Percentiles rank a stretch among this genome's conserved stretches.
phyloP scores from a whole-genome alignment of 78 protist species.

The Bigelowiella natans region DNA sequence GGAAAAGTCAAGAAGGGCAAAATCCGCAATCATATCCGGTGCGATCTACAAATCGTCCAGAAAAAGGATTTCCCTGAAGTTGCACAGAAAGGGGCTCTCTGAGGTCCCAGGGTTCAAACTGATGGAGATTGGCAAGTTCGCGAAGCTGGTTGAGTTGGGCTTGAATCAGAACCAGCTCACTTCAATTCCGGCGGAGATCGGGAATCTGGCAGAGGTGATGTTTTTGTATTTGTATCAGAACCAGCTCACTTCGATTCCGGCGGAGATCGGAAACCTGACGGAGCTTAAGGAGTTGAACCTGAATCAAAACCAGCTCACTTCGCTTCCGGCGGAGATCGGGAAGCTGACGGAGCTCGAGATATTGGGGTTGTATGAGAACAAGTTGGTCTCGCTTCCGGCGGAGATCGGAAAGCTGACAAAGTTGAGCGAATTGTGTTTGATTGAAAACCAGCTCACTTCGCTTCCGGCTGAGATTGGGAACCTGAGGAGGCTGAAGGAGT shows the following conservation, averaged over 20 bases:
- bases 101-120: too few species aligned
- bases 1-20: too few species aligned
- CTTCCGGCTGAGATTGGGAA: not conserved
- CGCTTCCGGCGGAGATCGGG: too few species aligned
- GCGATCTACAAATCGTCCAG: too few species aligned
- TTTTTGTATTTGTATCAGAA: not conserved
- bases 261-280: not conserved
- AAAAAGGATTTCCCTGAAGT: too few species aligned
- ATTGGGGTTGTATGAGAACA: too few species aligned
- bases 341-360: too few species aligned
- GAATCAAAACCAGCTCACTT: too few species aligned
- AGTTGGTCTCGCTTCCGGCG: too few species aligned
- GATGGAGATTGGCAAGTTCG: not conserved
- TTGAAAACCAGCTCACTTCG: not conserved
- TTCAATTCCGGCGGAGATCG: not conserved
- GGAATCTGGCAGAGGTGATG: not conserved
- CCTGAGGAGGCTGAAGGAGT: not conserved
- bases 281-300: too few species aligned
- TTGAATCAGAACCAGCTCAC: not conserved
- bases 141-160: not conserved
- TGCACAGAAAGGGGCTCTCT: too few species aligned
- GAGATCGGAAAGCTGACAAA: not conserved
- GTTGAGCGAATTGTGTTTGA: not conserved
- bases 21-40: too few species aligned
- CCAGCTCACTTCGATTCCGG: not conserved